These are phyloP conservation scores for Verticillium nubilum DNA, from an alignment of 2,329 filamentous ascomycete species.

Conservation along the genomic window DNA sequence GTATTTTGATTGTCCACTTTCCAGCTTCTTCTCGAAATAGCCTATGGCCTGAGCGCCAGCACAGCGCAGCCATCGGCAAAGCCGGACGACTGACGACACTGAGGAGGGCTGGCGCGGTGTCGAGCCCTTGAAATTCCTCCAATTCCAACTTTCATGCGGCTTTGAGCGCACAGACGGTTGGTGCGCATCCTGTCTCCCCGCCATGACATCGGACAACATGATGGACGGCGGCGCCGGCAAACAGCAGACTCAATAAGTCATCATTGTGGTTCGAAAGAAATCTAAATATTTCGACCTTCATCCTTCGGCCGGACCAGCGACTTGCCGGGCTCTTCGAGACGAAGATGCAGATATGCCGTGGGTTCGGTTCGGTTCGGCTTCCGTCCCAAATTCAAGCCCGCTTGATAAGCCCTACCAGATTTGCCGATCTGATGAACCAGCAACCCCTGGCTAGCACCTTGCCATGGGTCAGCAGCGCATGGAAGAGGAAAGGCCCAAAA, in stretches of 20 bases:
- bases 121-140: background rate
- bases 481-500: background rate
- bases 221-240: background rate
- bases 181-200: background rate
- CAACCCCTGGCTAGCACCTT: background rate
- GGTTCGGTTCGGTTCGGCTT: background rate
- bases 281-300: background rate
- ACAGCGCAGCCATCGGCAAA: background rate
- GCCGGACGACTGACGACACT: background rate
- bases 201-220: background rate
- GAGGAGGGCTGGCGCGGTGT: background rate
- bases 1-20: background rate
- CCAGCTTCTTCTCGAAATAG: background rate
- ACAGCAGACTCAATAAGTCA: background rate
- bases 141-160: background rate
- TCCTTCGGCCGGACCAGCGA: background rate
- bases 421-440: background rate
- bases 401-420: background rate
- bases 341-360: background rate
- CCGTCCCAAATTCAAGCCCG: background rate
- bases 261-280: background rate
- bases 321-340: background rate
- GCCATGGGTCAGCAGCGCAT: background rate
- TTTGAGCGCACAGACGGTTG: background rate
- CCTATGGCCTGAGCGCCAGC: background rate